phyloP scores from a whole-genome alignment of 495 filamentous ascomycete genomes.

The Emericellopsis terricola region DNA sequence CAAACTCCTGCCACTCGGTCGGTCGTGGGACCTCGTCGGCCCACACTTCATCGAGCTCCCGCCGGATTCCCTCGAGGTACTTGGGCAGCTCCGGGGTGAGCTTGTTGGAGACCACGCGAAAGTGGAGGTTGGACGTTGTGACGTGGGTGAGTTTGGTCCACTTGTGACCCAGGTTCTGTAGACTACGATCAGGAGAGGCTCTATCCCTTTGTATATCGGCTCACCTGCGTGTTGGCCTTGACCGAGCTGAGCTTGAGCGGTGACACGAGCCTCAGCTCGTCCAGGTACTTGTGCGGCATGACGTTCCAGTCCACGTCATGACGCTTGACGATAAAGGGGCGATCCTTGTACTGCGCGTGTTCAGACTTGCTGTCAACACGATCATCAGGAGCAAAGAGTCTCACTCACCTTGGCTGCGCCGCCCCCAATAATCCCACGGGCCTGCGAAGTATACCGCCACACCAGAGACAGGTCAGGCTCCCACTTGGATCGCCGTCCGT shows the following conservation, averaged over 20 bases:
- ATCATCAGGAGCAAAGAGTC: neutral
- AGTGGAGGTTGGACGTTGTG: constrained; percentile 1
- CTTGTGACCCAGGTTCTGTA: neutral
- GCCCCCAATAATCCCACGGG: neutral
- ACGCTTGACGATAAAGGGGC: neutral
- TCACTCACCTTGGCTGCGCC: neutral
- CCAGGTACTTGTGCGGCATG: neutral
- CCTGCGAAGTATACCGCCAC: neutral
- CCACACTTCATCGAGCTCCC: constrained; percentile 4
- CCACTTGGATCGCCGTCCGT: neutral
- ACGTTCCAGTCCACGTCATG: neutral
- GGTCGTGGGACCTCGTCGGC: constrained; percentile 2
- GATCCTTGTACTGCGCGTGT: neutral
- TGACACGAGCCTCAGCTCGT: neutral
- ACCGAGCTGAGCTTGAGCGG: neutral
- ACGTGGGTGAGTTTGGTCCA: neutral
- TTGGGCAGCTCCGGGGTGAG: constrained; percentile 1
- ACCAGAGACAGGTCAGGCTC: neutral
- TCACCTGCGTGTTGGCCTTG: neutral
- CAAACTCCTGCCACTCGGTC: constrained; percentile 2
- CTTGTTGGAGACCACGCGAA: constrained; percentile 1
- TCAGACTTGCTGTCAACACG: neutral
- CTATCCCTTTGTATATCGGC: too few species aligned
- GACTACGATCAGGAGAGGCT: too few species aligned
- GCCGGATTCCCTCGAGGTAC: constrained; percentile 1